Evolutionary conservation across 495 filamentous ascomycete species (phyloP).

Genomic region (Podospora fimiseda): DNA sequence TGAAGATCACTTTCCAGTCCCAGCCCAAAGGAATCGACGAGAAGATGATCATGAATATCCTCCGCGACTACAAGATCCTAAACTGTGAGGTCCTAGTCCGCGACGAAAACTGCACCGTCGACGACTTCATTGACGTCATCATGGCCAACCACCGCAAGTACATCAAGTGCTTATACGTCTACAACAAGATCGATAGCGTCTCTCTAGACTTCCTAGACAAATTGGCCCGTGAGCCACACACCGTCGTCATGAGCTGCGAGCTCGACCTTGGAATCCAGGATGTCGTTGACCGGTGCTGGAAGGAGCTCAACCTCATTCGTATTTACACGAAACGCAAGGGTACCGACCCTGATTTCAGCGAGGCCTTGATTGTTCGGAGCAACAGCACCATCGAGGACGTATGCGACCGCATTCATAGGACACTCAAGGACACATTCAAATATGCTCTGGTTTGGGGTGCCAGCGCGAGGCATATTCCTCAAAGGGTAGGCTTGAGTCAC

Average conservation of each 20-base stretch:
- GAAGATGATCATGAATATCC: conserved; percentile 94
- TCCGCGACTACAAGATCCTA: conserved; percentile 96
- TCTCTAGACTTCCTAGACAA: conserved; percentile 88
- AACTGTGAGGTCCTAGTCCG: conserved; percentile 95
- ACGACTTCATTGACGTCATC: conserved; percentile 97
- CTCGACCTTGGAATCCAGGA: conserved; percentile 95
- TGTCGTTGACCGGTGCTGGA: conserved; percentile 92
- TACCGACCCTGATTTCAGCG: conserved; percentile 79
- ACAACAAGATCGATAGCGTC: conserved; percentile 99
- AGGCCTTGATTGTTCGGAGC: conserved; percentile 87
- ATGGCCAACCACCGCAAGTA: conserved; percentile 99
- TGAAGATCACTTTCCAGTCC: conserved; percentile 94
- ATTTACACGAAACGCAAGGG: conserved; percentile 98
- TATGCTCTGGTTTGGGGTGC: conserved; percentile 98
- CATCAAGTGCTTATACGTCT: conserved; percentile 92
- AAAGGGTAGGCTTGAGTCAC: conserved; percentile 86
- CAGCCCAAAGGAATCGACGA: conserved; percentile 89
- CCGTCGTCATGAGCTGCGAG: conserved; percentile 96
- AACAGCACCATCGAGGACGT: conserved; percentile 93
- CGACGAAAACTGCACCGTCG: conserved; percentile 91
- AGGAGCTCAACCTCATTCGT: conserved; percentile 83
- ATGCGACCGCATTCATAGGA: conserved; percentile 91
- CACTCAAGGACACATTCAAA: conserved; percentile 96
- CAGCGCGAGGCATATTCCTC: conserved; percentile 89
- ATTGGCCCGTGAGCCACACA: conserved; percentile 86